Conservation (phyloP, 2,329 filamentous ascomycete species). For the Bimuria novae-zelandiae region DNA sequence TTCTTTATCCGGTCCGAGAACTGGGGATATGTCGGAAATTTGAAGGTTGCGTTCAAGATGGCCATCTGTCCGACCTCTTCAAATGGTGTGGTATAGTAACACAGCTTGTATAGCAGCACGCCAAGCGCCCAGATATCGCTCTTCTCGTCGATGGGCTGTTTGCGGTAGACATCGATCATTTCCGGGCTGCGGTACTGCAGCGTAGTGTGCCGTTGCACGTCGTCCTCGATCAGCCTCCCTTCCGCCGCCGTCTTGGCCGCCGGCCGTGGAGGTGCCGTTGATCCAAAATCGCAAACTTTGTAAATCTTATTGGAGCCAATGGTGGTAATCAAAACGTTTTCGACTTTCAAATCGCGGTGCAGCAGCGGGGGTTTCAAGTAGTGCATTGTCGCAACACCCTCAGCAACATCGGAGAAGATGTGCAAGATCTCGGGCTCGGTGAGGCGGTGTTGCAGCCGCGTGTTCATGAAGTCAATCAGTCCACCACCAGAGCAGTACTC, state of each 20-base stretch:
- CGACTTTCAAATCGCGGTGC: conserved; percentile 94
- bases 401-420: conserved; percentile 94
- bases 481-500: conserved; percentile 95
- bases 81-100: conserved; percentile 98
- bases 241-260: conserved; percentile 86
- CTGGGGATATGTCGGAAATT: conserved; percentile 82
- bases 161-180: conserved; percentile 98
- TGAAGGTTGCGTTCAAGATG: conserved; percentile 93
- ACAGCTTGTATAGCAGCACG: conserved; percentile 94
- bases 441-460: conserved; percentile 89
- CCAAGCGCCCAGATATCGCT: conserved; percentile 98
- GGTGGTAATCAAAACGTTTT: conserved; percentile 89
- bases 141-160: conserved; percentile 96
- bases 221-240: conserved; percentile 91
- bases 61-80: conserved; percentile 97
- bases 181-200: conserved; percentile 97
- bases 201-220: conserved; percentile 95
- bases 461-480: conserved; percentile 99
- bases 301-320: conserved; percentile 72
- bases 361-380: conserved; percentile 93
- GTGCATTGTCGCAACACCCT: conserved; percentile 98
- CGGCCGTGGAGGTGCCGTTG: conserved; percentile 79
- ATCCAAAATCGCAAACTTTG: conserved; percentile 98
- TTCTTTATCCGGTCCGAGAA: conserved; percentile 91
- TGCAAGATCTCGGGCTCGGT: conserved; percentile 97